Evolutionary conservation across 2,329 filamentous ascomycete species (phyloP).

Genomic region (Colletotrichum agaves): DNA sequence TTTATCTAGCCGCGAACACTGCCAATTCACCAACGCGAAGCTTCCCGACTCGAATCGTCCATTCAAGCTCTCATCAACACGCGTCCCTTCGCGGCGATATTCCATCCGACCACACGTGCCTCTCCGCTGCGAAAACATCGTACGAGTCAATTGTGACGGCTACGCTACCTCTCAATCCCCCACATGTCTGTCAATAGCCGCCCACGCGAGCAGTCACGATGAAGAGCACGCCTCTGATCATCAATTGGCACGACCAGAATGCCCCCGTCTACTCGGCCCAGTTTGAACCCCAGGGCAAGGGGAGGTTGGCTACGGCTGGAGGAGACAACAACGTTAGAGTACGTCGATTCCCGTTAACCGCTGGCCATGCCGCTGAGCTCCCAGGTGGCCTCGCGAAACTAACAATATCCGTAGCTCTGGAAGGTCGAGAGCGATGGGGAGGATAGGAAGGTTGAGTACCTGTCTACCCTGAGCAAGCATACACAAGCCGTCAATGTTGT

Average conservation of each 20-base stretch:
- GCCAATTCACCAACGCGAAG: conserved; percentile 20
- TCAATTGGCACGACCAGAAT: conserved; percentile 99
- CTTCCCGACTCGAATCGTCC: conserved; percentile 29
- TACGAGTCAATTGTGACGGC: conserved; percentile 17
- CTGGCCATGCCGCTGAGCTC: background rate
- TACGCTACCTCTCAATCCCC: conserved; percentile 5
- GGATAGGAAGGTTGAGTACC: conserved; percentile 88
- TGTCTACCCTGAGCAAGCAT: conserved; percentile 92
- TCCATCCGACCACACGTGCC: background rate
- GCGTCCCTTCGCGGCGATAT: background rate
- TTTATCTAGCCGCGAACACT: background rate
- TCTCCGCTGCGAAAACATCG: background rate
- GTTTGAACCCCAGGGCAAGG: conserved; percentile 93
- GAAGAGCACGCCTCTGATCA: conserved; percentile 96
- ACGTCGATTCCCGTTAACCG: conserved; percentile 49
- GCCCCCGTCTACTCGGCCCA: conserved; percentile 97
- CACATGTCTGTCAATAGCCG: conserved; percentile 37
- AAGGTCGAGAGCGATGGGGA: conserved; percentile 86
- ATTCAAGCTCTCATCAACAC: conserved; percentile 1
- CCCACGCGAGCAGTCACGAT: conserved; percentile 65
- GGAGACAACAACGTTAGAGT: conserved; percentile 97
- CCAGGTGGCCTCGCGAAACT: conserved; percentile 21
- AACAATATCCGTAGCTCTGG: conserved; percentile 75
- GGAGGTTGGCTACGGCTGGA: conserved; percentile 90
- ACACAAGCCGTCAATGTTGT: conserved; percentile 99